phyloP scores from a whole-genome alignment of 495 filamentous ascomycete genomes.

The Zalerion maritima region DNA sequence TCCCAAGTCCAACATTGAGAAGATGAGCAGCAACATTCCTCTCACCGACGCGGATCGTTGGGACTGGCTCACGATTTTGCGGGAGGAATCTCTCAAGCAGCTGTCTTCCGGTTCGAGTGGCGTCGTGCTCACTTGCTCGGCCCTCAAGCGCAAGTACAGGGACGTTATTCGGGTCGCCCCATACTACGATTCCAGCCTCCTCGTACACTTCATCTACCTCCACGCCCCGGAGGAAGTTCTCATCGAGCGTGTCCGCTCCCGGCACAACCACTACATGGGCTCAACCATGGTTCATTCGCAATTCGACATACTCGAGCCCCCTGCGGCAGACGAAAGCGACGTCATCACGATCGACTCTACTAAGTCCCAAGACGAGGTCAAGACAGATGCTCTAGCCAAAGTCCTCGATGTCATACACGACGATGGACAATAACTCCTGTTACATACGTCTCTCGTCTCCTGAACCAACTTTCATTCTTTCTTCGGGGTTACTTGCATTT shows the following conservation, averaged over 20 bases:
- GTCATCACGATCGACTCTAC: constrained; percentile 72
- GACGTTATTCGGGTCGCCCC: constrained; percentile 88
- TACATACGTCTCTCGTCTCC: too few relatives aligned
- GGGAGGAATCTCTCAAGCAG: constrained; percentile 58
- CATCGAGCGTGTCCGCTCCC: constrained; percentile 52
- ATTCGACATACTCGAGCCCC: constrained; percentile 71
- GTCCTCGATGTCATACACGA: constrained; percentile 27
- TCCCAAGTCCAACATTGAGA: constrained; percentile 69
- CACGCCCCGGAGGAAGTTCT: constrained; percentile 60
- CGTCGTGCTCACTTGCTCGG: constrained; percentile 91
- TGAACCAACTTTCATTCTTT: too few relatives aligned
- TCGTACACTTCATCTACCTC: constrained; percentile 89
- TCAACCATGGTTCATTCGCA: constrained; percentile 94
- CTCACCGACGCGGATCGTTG: constrained; percentile 92
- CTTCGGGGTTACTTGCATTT: too few relatives aligned
- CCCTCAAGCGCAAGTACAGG: constrained; percentile 92
- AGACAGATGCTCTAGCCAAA: constrained; percentile 44
- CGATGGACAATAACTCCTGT: background rate
- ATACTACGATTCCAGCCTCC: constrained; percentile 59
- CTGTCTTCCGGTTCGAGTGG: constrained; percentile 48
- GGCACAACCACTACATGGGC: constrained; percentile 92
- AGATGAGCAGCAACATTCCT: constrained; percentile 78
- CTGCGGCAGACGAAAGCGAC: constrained; percentile 63
- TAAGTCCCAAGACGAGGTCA: constrained; percentile 47
- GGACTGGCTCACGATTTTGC: constrained; percentile 91